Evolutionary conservation across 2,329 filamentous ascomycete species (phyloP), one percentile per base, ranked within the genome.

Genomic region (Ascochyta viciae-villosae): DNA sequence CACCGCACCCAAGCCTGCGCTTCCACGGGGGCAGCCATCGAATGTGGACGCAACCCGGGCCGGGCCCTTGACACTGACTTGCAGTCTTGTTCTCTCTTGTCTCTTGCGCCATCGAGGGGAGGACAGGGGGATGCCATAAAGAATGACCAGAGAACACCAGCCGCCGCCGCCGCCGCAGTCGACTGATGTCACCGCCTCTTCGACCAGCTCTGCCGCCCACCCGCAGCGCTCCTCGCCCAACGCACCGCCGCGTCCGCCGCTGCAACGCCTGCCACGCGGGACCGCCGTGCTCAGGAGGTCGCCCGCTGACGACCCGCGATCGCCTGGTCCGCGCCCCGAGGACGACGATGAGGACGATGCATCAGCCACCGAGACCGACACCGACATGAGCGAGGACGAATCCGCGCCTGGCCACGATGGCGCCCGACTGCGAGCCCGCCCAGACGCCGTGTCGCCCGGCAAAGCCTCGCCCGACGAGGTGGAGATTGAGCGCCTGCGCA

Each of bases 401-500:
- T 54, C 58, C 38, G 22, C 34, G 13, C 12, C 22, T 4, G 44
- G 19, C 37, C 33, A 23, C 49, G 33, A 44, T 12, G 42, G 26
- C 33, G 42, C 22, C 10, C 26, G 19, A 31, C 22, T 7, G 12
- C 42, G 26, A 19, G 9, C 5, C 3, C 13, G 16, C 27, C 27
- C 24, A 27, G 53, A 59, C 22, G 54, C 57, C n/a, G 43, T 49
- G 35, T 47, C 57, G 34, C 60, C 51, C 34, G 70, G 41, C 26
- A 66, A 67, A 38, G 60, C 64, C 19, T 74, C 72, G 37, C 72
- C 72, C 2, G 72, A 75, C 45, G 72, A 75, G 54, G 22, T 70
- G 29, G 74, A 76, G 52, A 65, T 77, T 22, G 73, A 76, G 62
- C 68, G 76, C 19, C 62, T 80, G 60, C 76, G 74, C 45, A 73